Conservation (phyloP, 768 basidiomycete species). For the Ramaria sp. region DNA sequence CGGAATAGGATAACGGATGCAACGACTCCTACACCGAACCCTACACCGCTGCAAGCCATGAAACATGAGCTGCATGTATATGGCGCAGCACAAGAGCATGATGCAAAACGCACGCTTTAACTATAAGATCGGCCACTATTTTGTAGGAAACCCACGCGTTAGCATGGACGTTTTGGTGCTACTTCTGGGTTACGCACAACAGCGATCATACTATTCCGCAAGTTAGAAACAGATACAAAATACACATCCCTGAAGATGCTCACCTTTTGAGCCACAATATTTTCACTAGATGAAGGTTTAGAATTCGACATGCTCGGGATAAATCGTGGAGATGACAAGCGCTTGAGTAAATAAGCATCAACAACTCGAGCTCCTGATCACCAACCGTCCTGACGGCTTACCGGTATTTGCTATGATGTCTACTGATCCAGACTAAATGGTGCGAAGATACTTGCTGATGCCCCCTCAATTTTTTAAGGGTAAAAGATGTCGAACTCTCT, state of each 20-base stretch:
- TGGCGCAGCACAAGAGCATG: neutral
- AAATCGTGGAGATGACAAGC: neutral
- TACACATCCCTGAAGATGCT: conserved; percentile 11
- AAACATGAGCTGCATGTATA: conserved; percentile 10
- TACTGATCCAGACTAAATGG: too few relatives aligned
- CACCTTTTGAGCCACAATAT: conserved; percentile 85
- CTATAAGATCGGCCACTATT: conserved; percentile 70
- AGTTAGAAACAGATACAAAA: neutral
- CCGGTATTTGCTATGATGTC: too few relatives aligned
- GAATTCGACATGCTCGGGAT: conserved; percentile 33
- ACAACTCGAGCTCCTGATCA: neutral
- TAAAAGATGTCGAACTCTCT: too few relatives aligned
- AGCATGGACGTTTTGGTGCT: neutral
- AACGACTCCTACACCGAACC: conserved; percentile 82
- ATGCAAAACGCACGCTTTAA: conserved; percentile 62
- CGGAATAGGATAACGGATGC: conserved; percentile 86
- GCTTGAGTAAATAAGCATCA: neutral
- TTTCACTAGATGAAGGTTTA: conserved; percentile 76
- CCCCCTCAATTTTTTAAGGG: too few relatives aligned
- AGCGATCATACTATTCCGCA: conserved; percentile 64
- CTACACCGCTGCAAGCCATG: conserved; percentile 52
- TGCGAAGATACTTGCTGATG: too few relatives aligned
- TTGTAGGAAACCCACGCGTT: neutral
- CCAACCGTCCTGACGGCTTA: neutral
- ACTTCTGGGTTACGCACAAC: conserved; percentile 43